These are phyloP conservation scores for Stygiomarasmius scandens DNA, from an alignment of 1,284 basidiomycete species.

Conservation along the genomic window DNA sequence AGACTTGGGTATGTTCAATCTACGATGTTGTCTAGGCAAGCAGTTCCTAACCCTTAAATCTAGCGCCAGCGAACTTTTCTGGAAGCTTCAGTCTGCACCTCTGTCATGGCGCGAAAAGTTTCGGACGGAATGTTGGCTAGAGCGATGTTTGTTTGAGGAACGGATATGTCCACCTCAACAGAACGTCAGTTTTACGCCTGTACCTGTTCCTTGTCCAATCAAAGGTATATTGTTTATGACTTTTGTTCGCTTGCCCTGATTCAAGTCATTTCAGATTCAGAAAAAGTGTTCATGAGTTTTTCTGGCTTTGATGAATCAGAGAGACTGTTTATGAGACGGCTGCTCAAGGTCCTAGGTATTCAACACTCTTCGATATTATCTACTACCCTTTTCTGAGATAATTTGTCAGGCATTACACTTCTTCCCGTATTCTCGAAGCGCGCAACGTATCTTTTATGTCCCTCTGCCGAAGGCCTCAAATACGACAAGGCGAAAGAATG, in stretches of 20 bases:
- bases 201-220: conserved; percentile 55
- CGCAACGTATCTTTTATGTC: conserved; percentile 76
- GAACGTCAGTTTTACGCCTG: conserved; percentile 64
- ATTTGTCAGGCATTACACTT: conserved; percentile 51
- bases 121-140: conserved; percentile 83
- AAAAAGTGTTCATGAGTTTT: conserved; percentile 57
- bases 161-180: conserved; percentile 61
- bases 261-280: conserved; percentile 42
- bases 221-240: conserved; percentile 38
- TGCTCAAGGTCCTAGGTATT: conserved; percentile 68
- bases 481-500: conserved; percentile 75
- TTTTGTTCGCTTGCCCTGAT: not conserved
- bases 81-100: not conserved
- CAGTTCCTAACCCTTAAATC: conserved; percentile 5
- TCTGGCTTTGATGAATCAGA: conserved; percentile 74
- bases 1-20: conserved; percentile 59
- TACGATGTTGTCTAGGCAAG: not conserved
- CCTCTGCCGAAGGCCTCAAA: conserved; percentile 65
- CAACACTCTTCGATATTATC: conserved; percentile 6
- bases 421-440: conserved; percentile 60
- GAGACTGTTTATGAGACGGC: conserved; percentile 57
- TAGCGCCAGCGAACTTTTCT: conserved; percentile 61
- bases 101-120: conserved; percentile 47
- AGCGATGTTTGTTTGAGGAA: conserved; percentile 72
- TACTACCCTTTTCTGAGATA: conserved; percentile 1